A percentile compares a stretch with the other conserved stretches of the same genome.
Conservation (phyloP, 768 basidiomycete species). For the Suillus alpinus region DNA sequence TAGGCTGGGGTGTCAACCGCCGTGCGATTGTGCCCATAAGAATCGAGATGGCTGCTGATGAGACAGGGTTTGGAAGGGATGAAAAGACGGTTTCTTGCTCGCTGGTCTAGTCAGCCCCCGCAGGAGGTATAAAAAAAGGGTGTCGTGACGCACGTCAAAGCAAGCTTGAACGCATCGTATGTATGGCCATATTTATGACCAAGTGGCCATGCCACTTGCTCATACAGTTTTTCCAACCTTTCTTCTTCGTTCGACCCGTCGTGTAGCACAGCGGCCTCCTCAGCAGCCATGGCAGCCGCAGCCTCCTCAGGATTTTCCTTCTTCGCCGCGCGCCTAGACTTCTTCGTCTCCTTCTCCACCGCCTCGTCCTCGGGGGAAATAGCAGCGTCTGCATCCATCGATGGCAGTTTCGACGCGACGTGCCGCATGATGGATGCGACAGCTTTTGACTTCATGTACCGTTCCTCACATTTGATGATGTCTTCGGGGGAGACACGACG, state of each 20-base stretch:
- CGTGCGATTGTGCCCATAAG: constrained; percentile 86
- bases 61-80: constrained; percentile 56
- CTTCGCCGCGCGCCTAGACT: constrained; percentile 40
- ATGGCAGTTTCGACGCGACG: constrained; percentile 79
- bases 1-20: constrained; percentile 94
- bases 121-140: neutral
- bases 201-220: constrained; percentile 90
- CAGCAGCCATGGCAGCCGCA: constrained; percentile 41
- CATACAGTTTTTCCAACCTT: constrained; percentile 82
- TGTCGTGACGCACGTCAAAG: constrained; percentile 70
- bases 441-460: constrained; percentile 96
- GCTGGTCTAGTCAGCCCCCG: constrained; percentile 29
- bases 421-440: constrained; percentile 92
- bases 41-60: constrained; percentile 54
- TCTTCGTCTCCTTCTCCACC: constrained; percentile 48
- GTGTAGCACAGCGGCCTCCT: constrained; percentile 22
- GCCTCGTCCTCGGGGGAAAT: constrained; percentile 28
- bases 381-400: constrained; percentile 27
- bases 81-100: constrained; percentile 82
- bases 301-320: constrained; percentile 48
- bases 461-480: constrained; percentile 97
- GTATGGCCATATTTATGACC: constrained; percentile 91
- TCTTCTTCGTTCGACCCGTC: constrained; percentile 65
- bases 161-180: constrained; percentile 96
- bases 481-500: constrained; percentile 97